These are phyloP conservation scores for Globisporangium cystogenes DNA, from an alignment of 352 stramenopile species.

Conservation along the genomic window DNA sequence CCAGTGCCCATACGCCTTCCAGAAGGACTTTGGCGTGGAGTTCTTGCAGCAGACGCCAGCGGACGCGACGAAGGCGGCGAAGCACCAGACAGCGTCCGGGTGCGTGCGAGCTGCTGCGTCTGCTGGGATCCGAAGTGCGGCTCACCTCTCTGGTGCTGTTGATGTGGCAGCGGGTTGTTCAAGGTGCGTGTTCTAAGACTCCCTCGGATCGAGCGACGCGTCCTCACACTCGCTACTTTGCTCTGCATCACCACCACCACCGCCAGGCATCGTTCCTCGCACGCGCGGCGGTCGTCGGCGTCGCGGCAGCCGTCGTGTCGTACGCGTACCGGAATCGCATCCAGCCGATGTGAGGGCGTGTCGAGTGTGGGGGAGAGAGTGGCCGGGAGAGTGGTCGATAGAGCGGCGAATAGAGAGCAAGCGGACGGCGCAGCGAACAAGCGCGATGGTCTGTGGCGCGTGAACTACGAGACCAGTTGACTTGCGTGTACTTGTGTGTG, in stretches of 20 bases:
- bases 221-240: no score
- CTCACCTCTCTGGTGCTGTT: background rate
- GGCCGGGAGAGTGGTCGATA: background rate
- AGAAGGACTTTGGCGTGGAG: constrained; percentile 8
- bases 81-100: background rate
- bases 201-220: background rate
- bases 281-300: constrained; percentile 7
- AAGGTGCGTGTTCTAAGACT: background rate
- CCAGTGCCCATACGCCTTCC: constrained; percentile 8
- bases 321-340: constrained; percentile 13
- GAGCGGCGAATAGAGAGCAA: no score
- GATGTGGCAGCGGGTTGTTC: background rate
- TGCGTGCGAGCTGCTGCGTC: constrained; percentile 22
- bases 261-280: constrained; percentile 10
- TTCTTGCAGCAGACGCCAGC: constrained; percentile 1
- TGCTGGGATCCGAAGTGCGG: no score
- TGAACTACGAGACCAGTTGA: background rate
- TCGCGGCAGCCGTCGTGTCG: constrained; percentile 9
- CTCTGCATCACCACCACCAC: no score
- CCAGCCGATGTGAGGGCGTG: constrained; percentile 10
- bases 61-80: background rate
- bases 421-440: background rate
- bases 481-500: background rate
- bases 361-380: no score
- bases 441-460: no score